A percentile compares a stretch with the other conserved stretches of the same genome.
These are phyloP conservation scores for Nicotiana noctiflora DNA, from an alignment of 257 asterid genomes.

Conservation along the genomic window DNA sequence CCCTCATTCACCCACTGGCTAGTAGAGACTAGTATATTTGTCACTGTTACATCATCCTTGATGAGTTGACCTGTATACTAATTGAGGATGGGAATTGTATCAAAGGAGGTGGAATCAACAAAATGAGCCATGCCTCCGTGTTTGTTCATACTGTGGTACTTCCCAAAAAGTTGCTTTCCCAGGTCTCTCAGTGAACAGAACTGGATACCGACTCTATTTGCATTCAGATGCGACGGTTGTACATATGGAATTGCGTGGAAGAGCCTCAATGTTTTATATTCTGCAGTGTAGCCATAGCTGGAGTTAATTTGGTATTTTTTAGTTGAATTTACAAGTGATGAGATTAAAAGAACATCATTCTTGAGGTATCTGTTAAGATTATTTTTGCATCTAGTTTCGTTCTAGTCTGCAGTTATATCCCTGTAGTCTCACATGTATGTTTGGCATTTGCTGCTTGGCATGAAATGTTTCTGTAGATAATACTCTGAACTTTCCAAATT, in stretches of 20 bases:
- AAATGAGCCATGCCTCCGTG: not conserved
- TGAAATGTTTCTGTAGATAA: constrained; percentile 6
- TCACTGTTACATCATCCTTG: constrained; percentile 3
- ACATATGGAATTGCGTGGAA: constrained; percentile 2
- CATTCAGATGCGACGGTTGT: not conserved
- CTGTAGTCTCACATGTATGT: not conserved
- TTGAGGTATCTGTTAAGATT: constrained; percentile 2
- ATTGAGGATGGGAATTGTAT: constrained; percentile 6
- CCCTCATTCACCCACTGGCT: constrained; percentile 28
- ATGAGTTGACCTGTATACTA: not conserved
- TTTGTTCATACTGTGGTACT: not conserved
- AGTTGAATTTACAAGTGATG: constrained; percentile 8
- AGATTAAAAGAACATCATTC: constrained; percentile 7
- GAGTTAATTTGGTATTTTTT: not conserved
- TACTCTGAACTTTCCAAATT: not conserved
- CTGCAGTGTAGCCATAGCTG: not conserved
- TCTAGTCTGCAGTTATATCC: not conserved
- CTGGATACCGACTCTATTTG: constrained; percentile 1
- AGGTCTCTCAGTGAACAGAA: constrained; percentile 7
- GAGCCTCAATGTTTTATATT: constrained; percentile 1
- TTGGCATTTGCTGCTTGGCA: constrained; percentile 2
- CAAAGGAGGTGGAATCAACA: constrained; percentile 3
- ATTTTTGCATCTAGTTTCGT: not conserved
- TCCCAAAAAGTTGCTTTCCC: not conserved
- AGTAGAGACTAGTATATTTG: constrained; percentile 12